Conservation (phyloP, 108 stramenopile genomes). For the Nitzschia inconspicua region DNA sequence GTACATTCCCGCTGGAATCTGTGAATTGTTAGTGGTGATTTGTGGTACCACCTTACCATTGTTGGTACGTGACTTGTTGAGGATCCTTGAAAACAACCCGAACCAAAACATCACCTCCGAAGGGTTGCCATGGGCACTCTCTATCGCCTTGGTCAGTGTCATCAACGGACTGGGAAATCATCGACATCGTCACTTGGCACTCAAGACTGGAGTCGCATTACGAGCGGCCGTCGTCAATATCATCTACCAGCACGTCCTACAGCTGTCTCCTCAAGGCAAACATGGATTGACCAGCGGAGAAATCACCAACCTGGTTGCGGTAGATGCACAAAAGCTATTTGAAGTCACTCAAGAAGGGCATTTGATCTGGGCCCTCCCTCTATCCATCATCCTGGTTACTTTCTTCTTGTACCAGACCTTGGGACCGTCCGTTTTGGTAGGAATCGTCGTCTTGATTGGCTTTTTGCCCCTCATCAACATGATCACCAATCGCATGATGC, state of each 20-base stretch:
- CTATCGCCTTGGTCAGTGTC: constrained; percentile 38
- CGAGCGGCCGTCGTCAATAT: constrained; percentile 52
- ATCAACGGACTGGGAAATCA: constrained; percentile 62
- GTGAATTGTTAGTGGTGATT: constrained; percentile 60
- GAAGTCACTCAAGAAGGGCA: constrained; percentile 85
- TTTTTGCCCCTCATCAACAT: constrained; percentile 69
- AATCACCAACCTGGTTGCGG: constrained; percentile 71
- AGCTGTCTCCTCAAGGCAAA: constrained; percentile 61
- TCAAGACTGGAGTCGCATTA: constrained; percentile 58
- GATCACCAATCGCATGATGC: constrained; percentile 58
- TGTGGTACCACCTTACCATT: constrained; percentile 70
- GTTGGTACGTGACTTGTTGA: constrained; percentile 62
- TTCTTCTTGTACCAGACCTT: constrained; percentile 54
- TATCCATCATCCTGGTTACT: constrained; percentile 71
- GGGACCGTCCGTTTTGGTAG: constrained; percentile 70
- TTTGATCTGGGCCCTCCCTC: constrained; percentile 82
- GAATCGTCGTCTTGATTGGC: constrained; percentile 54
- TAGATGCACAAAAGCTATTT: constrained; percentile 84
- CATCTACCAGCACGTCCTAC: constrained; percentile 56
- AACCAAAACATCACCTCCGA: constrained; percentile 15
- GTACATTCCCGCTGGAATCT: constrained; percentile 71
- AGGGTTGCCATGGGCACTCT: constrained; percentile 48
- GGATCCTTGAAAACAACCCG: constrained; percentile 48
- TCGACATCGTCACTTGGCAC: constrained; percentile 66
- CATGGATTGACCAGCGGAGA: constrained; percentile 61